phyloP scores from a whole-genome alignment of 306 rosid species.

The Cucurbita maxima region DNA sequence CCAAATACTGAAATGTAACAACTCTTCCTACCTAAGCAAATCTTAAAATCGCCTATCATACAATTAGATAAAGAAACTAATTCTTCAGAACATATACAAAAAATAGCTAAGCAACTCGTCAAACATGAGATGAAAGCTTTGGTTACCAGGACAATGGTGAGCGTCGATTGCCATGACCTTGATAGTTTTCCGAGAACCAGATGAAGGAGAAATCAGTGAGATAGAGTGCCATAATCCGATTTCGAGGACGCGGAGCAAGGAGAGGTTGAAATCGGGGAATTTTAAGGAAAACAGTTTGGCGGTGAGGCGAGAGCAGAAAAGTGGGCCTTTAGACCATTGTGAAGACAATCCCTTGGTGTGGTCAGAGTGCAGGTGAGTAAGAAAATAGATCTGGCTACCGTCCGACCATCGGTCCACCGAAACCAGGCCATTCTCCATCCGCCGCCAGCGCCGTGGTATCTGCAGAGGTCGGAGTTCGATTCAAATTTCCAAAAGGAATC shows the following conservation, averaged over 20 bases:
- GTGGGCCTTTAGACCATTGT: slow-evolving; percentile 40
- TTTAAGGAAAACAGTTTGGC: slow-evolving; percentile 52
- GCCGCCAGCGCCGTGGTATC: background rate
- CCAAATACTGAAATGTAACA: background rate
- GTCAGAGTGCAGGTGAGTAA: slow-evolving; percentile 70
- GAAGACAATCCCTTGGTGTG: slow-evolving; percentile 55
- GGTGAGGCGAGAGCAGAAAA: slow-evolving; percentile 52
- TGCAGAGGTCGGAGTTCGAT: background rate
- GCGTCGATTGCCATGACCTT: slow-evolving; percentile 46
- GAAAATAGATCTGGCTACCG: slow-evolving; percentile 47
- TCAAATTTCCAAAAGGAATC: background rate
- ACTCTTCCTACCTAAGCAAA: background rate
- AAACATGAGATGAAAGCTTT: background rate
- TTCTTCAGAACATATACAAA: slow-evolving; percentile 11
- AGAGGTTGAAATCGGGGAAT: slow-evolving; percentile 41
- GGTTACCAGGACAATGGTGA: slow-evolving; percentile 53
- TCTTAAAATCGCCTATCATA: background rate
- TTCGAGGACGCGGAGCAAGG: slow-evolving; percentile 40
- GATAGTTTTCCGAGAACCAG: slow-evolving; percentile 9
- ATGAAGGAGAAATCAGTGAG: slow-evolving; percentile 27
- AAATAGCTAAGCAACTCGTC: slow-evolving; percentile 5
- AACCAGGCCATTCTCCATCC: slow-evolving; percentile 39
- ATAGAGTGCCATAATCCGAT: slow-evolving; percentile 30
- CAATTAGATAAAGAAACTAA: background rate
- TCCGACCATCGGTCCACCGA: slow-evolving; percentile 53